Conservation (phyloP, 1,284 basidiomycete species). For the Irpex sp. region DNA sequence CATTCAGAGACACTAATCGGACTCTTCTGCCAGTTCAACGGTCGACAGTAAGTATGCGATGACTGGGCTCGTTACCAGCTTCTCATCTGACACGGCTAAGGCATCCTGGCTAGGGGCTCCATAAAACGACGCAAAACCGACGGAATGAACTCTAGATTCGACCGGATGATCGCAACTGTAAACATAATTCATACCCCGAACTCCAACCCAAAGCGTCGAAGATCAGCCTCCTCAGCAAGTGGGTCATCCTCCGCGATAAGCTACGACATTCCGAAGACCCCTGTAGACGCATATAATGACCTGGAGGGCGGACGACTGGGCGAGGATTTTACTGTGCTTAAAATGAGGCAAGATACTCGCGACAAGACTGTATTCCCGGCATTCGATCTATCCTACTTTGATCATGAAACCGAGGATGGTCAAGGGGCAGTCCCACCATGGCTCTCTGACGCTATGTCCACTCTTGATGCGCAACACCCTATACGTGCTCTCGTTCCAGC, state of each 20-base stretch:
- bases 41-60: neutral
- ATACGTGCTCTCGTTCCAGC: conserved; percentile 35
- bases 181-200: conserved; percentile 30
- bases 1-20: neutral
- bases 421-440: conserved; percentile 34
- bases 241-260: conserved; percentile 42
- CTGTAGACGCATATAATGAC: conserved; percentile 35
- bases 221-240: conserved; percentile 28
- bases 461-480: conserved; percentile 37
- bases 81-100: neutral
- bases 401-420: neutral
- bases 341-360: conserved; percentile 24
- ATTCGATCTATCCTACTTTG: neutral
- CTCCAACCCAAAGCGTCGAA: conserved; percentile 20
- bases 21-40: neutral
- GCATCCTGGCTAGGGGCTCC: neutral
- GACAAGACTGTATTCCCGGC: neutral
- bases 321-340: conserved; percentile 38
- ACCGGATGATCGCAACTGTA: conserved; percentile 59
- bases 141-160: conserved; percentile 55
- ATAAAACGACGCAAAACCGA: conserved; percentile 42
- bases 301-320: conserved; percentile 30
- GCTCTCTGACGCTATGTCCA: conserved; percentile 39
- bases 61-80: neutral
- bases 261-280: conserved; percentile 36